Base-by-base conservation (phyloP, 495 filamentous ascomycete species). In the Hyaloscypha hepaticicola region DNA sequence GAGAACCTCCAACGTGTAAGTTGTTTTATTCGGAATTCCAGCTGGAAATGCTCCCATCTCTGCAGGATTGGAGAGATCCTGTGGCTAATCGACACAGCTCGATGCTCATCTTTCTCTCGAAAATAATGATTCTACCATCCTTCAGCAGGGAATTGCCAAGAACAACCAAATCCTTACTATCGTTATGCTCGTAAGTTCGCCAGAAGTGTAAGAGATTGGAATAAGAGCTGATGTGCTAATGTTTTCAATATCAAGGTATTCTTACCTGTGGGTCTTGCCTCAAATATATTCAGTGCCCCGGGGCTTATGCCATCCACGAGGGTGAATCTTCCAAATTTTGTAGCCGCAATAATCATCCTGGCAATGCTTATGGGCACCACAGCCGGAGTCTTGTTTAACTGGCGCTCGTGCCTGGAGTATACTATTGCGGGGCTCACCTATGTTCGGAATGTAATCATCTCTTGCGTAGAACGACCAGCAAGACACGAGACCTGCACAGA, bases 1-100 rank as follows among this genome's bases (percentile, higher is more conserved):
- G 55, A 31, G 12, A 33, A 34, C 31, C 55, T 27, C 8, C 55
- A 58, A 33, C 26, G 55, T 58, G 55, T 58, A 58, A n/a, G 55
- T 55, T 27, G 24, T 55, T 25, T 26, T 12, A 33, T 11, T 12
- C 51, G 12, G 11, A 24, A 22, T 55, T 56, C 26, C 14, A 56
- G 26, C 5, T 22, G 7, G 52, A 56, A 56, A 21, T 26, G 52
- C 25, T 11, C n/a, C 26, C 52, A 33, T 33, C 31, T 33, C 4
- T 33, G 31, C 27, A 8, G 14, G 6, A 27, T 22, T 27, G 5
- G 14, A 19, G 52, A 56, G 27, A 56, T 24, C 2, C 22, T 16
- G 27, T 31, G 28, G 27, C 55, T 58, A 33, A 58, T 34, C 21
- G 33, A 58, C 9, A 33, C 24, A 58, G 55, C 55, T 58, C 55